Evolutionary conservation across 306 rosid genomes (phyloP), one percentile per base, ranked within the genome.

Genomic region (Amphicarpaea edgeworthii): DNA sequence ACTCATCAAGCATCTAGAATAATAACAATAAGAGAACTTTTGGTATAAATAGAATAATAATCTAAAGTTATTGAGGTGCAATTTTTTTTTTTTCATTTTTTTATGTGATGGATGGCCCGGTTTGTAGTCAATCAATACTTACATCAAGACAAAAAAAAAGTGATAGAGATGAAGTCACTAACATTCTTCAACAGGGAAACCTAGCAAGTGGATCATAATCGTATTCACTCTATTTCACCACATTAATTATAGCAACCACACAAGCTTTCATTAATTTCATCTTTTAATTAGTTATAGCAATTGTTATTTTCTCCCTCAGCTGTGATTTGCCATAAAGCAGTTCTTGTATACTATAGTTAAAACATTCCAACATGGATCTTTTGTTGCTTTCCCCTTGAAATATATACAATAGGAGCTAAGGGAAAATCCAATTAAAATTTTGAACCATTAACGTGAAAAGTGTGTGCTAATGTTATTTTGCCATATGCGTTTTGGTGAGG

Each of bases 141-240:
- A 66, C 50, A 73, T 68, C 64, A 75, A 74, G 76, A 81, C 68
- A 75, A 81, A 68, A 74, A 75, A 81, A 68, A 74, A 68, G 76
- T 47, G 20, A 67, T 45, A 74, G 72, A 4, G 14, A 16, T 64
- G 74, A 71, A 71, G 67, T 79, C 83, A 71, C 76, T 51, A 26
- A 79, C 78, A 71, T 71, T 66, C 63, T 73, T 47, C 64, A 55
- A 55, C 43, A 55, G 26, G 75, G 51, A 68, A 81, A 49, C 43
- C 43, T 60, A 17, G 21, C 67, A 37, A 67, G 20, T 59, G 72
- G 49, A 17, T n/a, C n/a, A n/a, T 57, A 67, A 37, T 47, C 20
- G 15, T 15, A 3, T 66, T 73, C 30, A 3, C 11, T 49, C 49
- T 49, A 37, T 21, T 49, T 50, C 58, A 37, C 14, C 64, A 24